phyloP scores from a whole-genome alignment of 164 flowering plant species.

The Pachysandra terminalis region DNA sequence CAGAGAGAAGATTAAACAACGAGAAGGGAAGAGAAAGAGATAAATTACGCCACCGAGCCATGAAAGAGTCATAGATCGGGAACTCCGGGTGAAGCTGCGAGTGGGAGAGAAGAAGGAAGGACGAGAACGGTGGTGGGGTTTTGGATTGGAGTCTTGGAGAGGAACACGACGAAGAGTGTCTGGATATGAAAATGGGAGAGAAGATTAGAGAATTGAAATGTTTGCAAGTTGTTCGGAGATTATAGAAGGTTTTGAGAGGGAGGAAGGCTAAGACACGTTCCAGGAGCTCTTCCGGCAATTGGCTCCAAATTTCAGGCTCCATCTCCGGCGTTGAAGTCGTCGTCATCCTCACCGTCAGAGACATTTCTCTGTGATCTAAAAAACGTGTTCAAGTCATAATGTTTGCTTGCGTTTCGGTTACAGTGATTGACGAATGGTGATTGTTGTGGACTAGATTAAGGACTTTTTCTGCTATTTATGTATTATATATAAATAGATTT shows the following conservation, averaged over 20 bases:
- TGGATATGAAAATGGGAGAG: slow-evolving; percentile 53
- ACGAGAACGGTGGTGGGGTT: slow-evolving; percentile 26
- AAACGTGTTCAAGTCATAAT: too few relatives aligned
- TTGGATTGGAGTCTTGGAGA: slow-evolving; percentile 8
- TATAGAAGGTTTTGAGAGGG: slow-evolving; percentile 45
- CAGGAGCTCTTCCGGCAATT: slow-evolving; percentile 53
- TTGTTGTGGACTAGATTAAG: too few relatives aligned
- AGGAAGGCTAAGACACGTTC: slow-evolving; percentile 55
- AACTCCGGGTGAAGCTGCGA: slow-evolving; percentile 38
- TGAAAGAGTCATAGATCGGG: slow-evolving; percentile 42
- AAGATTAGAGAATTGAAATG: slow-evolving; percentile 54
- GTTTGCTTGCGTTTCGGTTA: too few relatives aligned
- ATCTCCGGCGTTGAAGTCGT: slow-evolving; percentile 21
- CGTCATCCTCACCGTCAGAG: neutral
- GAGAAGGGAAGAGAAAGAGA: slow-evolving; percentile 27
- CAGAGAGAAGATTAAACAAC: slow-evolving; percentile 32
- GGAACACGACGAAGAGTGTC: slow-evolving; percentile 17
- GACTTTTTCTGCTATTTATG: too few relatives aligned
- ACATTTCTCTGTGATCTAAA: too few relatives aligned
- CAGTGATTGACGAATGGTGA: too few relatives aligned
- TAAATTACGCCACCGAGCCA: slow-evolving; percentile 42
- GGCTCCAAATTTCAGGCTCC: slow-evolving; percentile 68
- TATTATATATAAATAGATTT: too few relatives aligned
- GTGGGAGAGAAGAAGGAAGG: slow-evolving; percentile 64
- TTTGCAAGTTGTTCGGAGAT: slow-evolving; percentile 61